Conservation (phyloP, 2,329 filamentous ascomycete species). For the Graphilbum sp. region DNA sequence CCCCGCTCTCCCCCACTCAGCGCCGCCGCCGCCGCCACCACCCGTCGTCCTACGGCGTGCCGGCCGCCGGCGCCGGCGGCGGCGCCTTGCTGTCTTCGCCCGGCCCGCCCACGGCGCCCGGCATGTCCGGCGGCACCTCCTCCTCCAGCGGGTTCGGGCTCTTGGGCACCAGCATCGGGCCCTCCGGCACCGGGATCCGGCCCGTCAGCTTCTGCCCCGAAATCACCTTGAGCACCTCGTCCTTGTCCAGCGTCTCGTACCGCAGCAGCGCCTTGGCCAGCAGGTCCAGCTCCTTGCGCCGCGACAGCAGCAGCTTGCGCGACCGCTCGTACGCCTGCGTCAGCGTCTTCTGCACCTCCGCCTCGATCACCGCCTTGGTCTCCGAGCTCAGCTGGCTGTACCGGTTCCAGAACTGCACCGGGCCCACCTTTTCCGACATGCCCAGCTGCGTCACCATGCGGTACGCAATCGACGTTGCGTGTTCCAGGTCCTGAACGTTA, state of each 20-base stretch:
- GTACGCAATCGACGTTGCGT: slow-evolving; percentile 69
- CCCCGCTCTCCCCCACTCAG: not conserved
- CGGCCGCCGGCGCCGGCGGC: slow-evolving; percentile 7
- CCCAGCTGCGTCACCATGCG: slow-evolving; percentile 77
- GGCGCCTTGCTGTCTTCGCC: slow-evolving; percentile 7
- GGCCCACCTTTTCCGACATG: slow-evolving; percentile 77
- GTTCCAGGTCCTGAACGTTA: slow-evolving; percentile 54
- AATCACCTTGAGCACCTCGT: slow-evolving; percentile 83
- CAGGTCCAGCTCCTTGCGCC: slow-evolving; percentile 71
- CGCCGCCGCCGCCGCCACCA: not conserved
- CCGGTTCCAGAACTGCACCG: slow-evolving; percentile 71
- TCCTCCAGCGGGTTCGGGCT: slow-evolving; percentile 6
- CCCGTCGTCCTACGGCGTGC: slow-evolving; percentile 4
- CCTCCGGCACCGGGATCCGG: slow-evolving; percentile 43
- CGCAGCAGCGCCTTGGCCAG: slow-evolving; percentile 80
- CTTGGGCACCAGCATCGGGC: slow-evolving; percentile 51
- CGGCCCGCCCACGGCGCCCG: slow-evolving; percentile 1
- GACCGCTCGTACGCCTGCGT: slow-evolving; percentile 70
- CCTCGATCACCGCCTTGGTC: slow-evolving; percentile 75
- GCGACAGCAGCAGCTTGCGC: slow-evolving; percentile 50
- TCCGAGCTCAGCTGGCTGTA: slow-evolving; percentile 71
- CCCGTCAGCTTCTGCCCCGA: slow-evolving; percentile 65
- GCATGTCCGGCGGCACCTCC: slow-evolving; percentile 3
- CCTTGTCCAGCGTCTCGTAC: slow-evolving; percentile 81
- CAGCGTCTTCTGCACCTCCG: slow-evolving; percentile 71